Evolutionary conservation across 805 yeast species (phyloP), one percentile per base, ranked within the genome.

Genomic region (Metschnikowia orientalis): DNA sequence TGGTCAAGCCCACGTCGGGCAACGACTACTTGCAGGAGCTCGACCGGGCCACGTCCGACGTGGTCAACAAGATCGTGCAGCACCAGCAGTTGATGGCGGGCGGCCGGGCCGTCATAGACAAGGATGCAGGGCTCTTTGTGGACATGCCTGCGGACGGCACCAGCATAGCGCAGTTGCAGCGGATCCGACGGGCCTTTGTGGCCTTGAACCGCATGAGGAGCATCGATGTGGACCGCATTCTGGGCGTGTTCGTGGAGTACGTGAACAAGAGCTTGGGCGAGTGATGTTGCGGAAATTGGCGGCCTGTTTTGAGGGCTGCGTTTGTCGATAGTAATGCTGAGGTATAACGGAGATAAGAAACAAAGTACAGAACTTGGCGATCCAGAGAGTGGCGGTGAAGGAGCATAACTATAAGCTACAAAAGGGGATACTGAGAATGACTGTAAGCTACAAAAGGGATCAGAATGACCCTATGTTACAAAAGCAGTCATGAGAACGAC

Each of bases 101-200:
- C 8, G 75, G 75, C 2, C 60, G 55, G 15, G 75, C 77, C 8
- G 44, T 69, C n/a, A 56, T 78, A 7, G 65, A 68, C 14, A 56
- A 62, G 18, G 35, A 69, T 51, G 35, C 72, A 58, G 63, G 65
- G 8, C 50, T 71, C 13, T 61, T 51, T 24, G 73, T 87, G 3
- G 75, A 73, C 11, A 57, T 90, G 48, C 96, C 96, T 2, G 49
- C 74, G 2, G 60, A 61, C 4, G 57, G 71, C 1, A 76, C 83
- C 6, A 74, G 85, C 9, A 65, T 79, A 23, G 85, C 95, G 0
- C 88, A 84, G 50, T 54, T 92, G 33, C 95, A 89, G 48, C 67
- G 98, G 40, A 64, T 86, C 9, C 70, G 95, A 55, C 71, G 98
- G 46, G 80, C 88, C 11, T 90, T 82, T 57, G 75, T 89, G n/a